Conservation (phyloP, 257 asterid genomes). For the Dorcoceras hygrometricum region DNA sequence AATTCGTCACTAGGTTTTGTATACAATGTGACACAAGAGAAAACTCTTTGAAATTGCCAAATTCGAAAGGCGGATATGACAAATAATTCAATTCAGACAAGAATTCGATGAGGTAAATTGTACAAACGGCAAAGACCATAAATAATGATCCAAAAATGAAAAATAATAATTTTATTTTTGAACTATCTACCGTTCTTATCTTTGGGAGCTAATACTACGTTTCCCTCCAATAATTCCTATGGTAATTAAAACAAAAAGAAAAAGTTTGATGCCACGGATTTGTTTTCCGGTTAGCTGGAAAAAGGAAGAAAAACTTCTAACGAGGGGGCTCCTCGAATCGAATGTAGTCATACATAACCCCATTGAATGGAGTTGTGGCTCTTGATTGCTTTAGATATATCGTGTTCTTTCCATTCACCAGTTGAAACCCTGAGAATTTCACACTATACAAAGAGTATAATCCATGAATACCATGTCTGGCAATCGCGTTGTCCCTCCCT, state of each 20-base stretch:
- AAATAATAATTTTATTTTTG: no score
- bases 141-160: no score
- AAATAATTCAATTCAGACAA: no score
- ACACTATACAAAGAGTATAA: constrained; percentile 35
- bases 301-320: not conserved
- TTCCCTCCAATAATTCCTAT: not conserved
- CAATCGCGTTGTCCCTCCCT: constrained; percentile 63
- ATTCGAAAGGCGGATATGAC: no score
- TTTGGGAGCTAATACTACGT: no score
- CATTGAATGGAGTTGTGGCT: constrained; percentile 31
- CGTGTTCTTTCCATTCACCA: constrained; percentile 40
- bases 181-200: no score
- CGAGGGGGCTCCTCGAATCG: constrained; percentile 50
- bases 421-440: constrained; percentile 30
- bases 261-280: not conserved
- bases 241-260: not conserved
- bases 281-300: not conserved
- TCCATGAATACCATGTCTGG: constrained; percentile 75
- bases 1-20: no score
- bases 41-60: no score
- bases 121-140: no score
- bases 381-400: constrained; percentile 45
- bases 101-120: no score
- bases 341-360: constrained; percentile 63
- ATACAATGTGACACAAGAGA: no score